Evolutionary conservation across 345 rosid genomes (phyloP).

Genomic region (Dovyalis caffra): DNA sequence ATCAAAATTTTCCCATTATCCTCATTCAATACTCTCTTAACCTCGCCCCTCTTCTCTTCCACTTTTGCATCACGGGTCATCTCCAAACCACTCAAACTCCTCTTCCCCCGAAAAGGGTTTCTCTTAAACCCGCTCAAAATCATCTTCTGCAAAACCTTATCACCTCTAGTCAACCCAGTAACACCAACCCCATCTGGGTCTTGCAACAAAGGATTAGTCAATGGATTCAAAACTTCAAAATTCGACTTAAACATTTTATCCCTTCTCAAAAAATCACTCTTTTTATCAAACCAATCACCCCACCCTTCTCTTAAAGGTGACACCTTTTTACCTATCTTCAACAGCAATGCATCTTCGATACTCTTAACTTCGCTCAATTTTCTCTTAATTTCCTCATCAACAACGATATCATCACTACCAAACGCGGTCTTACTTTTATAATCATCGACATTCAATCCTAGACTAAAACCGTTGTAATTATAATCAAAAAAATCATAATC

Average conservation of each 20-base stretch:
- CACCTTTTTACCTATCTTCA: slow-evolving; percentile 52
- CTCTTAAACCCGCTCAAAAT: slow-evolving; percentile 60
- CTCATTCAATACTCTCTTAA: slow-evolving; percentile 17
- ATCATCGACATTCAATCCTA: slow-evolving; percentile 30
- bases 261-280: slow-evolving; percentile 78
- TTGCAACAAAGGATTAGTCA: slow-evolving; percentile 80
- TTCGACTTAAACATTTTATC: slow-evolving; percentile 83
- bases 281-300: slow-evolving; percentile 98
- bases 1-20: neutral
- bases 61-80: slow-evolving; percentile 5
- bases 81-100: slow-evolving; percentile 48
- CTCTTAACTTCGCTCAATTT: slow-evolving; percentile 60
- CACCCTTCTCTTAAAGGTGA: slow-evolving; percentile 83
- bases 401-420: slow-evolving; percentile 76
- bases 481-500: slow-evolving; percentile 37
- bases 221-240: slow-evolving; percentile 73
- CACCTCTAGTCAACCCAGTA: slow-evolving; percentile 72
- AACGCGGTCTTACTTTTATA: slow-evolving; percentile 41
- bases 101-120: slow-evolving; percentile 63
- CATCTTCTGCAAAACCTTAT: slow-evolving; percentile 67
- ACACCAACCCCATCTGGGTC: slow-evolving; percentile 86
- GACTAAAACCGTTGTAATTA: slow-evolving; percentile 14
- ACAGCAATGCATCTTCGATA: slow-evolving; percentile 70
- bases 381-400: slow-evolving; percentile 70
- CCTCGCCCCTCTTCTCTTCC: slow-evolving; percentile 20